Percentiles rank a stretch among this genome's conserved stretches.
These are phyloP conservation scores for Priceomyces fermenticarens DNA, from an alignment of 805 yeast species.

Conservation along the genomic window DNA sequence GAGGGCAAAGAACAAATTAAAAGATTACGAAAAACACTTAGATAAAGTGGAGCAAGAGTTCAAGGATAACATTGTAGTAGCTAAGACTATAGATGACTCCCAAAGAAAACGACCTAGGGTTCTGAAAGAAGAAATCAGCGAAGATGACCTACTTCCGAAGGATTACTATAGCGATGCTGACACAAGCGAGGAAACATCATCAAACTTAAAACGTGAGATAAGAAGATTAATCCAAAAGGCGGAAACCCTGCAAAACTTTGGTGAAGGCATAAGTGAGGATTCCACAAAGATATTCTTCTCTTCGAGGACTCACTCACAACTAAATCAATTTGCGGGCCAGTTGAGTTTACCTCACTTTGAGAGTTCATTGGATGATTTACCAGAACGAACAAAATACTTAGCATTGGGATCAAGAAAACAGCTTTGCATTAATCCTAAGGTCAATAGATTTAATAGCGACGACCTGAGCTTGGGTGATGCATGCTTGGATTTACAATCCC, in stretches of 20 bases:
- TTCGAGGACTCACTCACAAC: slow-evolving; percentile 89
- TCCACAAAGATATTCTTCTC: slow-evolving; percentile 58
- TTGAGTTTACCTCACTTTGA: slow-evolving; percentile 60
- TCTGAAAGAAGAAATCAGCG: background rate
- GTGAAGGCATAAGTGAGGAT: slow-evolving; percentile 20
- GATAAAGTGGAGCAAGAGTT: slow-evolving; percentile 28
- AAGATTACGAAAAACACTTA: slow-evolving; percentile 41
- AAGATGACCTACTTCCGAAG: slow-evolving; percentile 23
- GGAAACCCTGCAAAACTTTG: slow-evolving; percentile 21
- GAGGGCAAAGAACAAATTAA: slow-evolving; percentile 21
- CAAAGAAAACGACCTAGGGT: slow-evolving; percentile 5
- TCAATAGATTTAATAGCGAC: slow-evolving; percentile 45
- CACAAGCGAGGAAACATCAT: slow-evolving; percentile 19
- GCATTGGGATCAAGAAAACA: slow-evolving; percentile 86
- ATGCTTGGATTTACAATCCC: slow-evolving; percentile 66
- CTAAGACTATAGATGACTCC: slow-evolving; percentile 4
- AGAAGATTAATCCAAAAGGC: slow-evolving; percentile 44
- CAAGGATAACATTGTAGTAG: slow-evolving; percentile 9
- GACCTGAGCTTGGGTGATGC: slow-evolving; percentile 69
- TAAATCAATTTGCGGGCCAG: slow-evolving; percentile 76
- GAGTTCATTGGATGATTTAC: slow-evolving; percentile 47
- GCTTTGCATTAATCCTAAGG: slow-evolving; percentile 69
- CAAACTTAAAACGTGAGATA: slow-evolving; percentile 45
- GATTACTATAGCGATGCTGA: slow-evolving; percentile 35
- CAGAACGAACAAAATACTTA: slow-evolving; percentile 61